Evolutionary conservation across 2,329 filamentous ascomycete genomes (phyloP), one percentile per base, ranked within the genome.

Genomic region (Trichophyton rubrum): DNA sequence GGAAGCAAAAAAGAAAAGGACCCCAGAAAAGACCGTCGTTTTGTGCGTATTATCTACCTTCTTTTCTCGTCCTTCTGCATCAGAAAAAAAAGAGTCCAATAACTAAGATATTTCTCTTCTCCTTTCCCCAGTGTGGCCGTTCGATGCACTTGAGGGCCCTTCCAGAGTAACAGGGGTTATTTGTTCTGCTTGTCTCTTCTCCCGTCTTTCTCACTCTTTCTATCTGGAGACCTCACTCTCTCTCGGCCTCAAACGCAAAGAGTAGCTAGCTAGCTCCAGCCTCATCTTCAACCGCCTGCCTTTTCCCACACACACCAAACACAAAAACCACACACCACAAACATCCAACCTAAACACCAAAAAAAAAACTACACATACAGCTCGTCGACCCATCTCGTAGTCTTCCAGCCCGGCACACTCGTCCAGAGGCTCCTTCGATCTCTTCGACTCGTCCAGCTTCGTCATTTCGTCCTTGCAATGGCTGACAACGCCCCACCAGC

Each of bases 401-500:
- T n/a, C 30, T 40, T n/a, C 13, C 38, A 27, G 22, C 27, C 27
- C 49, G 27, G 13, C 22, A 11, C 13, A 8, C 49, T n/a, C 49
- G 49, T 30, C 49, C 22, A 22, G 17, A 22, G 13, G 17, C 15
- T n/a, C 15, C 45, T 27, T 51, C 45, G 17, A 51, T 22, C 49
- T 53, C 49, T 30, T 30, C 49, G 11, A 47, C 17, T 56, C 57
- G 17, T 27, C 17, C 27, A 59, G 35, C 57, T 20, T n/a, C 56
- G 60, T 60, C 64, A 62, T 30, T 63, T 62, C 62, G 58, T 62
- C 61, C 63, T 61, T 65, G 65, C 67, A 75, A 95, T 96, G 90
- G 85, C 89, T 77, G 89, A 96, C 71, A 83, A 82, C 77, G 81
- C 83, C 72, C 78, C 85, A 73, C 77, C 85, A 67, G 74, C 85